Percentiles rank a stretch among this genome's conserved stretches.
Evolutionary conservation across 306 rosid genomes (phyloP).

Genomic region (Begonia loranthoides): DNA sequence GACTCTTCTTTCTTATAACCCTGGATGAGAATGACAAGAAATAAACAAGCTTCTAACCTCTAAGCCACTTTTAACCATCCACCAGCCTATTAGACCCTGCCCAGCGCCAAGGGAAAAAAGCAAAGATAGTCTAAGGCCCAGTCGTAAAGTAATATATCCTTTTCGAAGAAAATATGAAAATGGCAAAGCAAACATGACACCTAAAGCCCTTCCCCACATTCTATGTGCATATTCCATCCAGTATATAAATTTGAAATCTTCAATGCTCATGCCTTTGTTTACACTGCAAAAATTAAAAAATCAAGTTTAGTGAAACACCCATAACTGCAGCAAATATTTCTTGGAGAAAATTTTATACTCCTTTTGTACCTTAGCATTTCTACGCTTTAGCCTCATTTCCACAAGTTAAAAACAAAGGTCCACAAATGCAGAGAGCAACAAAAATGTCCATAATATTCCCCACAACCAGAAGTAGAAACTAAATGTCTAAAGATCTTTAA

Average conservation of each 20-base stretch:
- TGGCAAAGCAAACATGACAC: slow-evolving; percentile 78
- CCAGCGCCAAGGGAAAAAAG: slow-evolving; percentile 80
- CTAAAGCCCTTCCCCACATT: slow-evolving; percentile 92
- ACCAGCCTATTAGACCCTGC: slow-evolving; percentile 89
- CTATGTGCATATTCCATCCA: slow-evolving; percentile 87
- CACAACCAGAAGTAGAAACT: background rate
- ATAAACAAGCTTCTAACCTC: slow-evolving; percentile 9
- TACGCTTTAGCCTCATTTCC: no score
- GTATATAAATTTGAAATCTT: slow-evolving; percentile 34
- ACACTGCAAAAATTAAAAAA: slow-evolving; percentile 19
- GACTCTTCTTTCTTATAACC: background rate
- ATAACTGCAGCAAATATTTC: background rate
- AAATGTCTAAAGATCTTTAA: background rate
- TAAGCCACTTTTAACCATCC: slow-evolving; percentile 94
- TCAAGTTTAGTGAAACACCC: background rate
- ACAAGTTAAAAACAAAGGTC: no score
- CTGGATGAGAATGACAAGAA: background rate
- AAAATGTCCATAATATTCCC: no score
- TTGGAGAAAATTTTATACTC: no score
- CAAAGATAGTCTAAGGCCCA: slow-evolving; percentile 59
- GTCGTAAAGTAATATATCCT: slow-evolving; percentile 64
- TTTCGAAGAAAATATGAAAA: slow-evolving; percentile 81
- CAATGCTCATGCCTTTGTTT: slow-evolving; percentile 30
- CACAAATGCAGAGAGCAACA: no score
- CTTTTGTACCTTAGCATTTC: no score